Evolutionary conservation across 1,284 basidiomycete genomes (phyloP), one percentile per base, ranked within the genome.

Genomic region (Moesziomyces parantarcticus): DNA sequence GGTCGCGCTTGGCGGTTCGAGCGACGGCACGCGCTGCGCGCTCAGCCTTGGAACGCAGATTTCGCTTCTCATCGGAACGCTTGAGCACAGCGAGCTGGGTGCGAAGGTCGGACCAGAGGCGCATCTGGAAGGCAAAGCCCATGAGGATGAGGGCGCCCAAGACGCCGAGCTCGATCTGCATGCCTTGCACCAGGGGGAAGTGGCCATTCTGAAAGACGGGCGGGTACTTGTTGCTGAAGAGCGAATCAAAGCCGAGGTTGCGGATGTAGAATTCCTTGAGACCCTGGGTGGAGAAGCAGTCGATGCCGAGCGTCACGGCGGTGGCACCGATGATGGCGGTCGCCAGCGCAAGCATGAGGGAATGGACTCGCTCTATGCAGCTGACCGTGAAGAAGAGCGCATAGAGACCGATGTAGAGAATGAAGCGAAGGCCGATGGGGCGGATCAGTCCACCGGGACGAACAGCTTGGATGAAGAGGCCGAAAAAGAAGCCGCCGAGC

Each of bases 211-310:
- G 40, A 25, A 79, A 79, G 18, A 66, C 74, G 21, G 64, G 60
- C 2, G 61, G 60, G 32, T 78, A 69, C 60, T 74, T 75, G 48
- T 47, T 40, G 40, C 34, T 54, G 85, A 96, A 97, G 36, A 97
- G 85, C 3, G 86, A 79, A 10, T 86, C 87, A 85, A 94, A 93
- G 20, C 95, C 95, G 46, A 98, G 86, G 81, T 97, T 97, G 90
- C 92, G 96, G 51, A 96, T 87, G 85, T 97, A 97, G 85, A 96
- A 91, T 87, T 97, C 95, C 86, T 97, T 97, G 60, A 97, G 88
- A 23, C 92, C 92, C 42, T 71, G 67, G 7, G 62, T 57, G 3
- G 72, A 63, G 50, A 90, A 97, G 85, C 95, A 97, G 84, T 98
- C 95, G 51, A 97, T 89, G 10, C 94, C 94, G 21, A 97, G 87